phyloP scores from a whole-genome alignment of 306 rosid species.

The Gillenia trifoliata region DNA sequence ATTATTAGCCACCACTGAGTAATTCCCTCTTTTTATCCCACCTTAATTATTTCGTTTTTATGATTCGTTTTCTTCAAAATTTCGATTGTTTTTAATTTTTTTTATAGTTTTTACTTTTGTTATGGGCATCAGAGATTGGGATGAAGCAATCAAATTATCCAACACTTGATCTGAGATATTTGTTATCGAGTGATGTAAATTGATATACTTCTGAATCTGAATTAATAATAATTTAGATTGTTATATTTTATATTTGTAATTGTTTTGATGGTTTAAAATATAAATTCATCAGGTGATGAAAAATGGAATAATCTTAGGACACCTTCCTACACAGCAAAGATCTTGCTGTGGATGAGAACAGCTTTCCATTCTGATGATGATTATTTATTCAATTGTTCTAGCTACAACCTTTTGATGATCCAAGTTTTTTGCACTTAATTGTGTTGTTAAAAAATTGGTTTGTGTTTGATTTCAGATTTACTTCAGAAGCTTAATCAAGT shows the following conservation, averaged over 20 bases:
- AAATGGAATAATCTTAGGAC: constrained; percentile 38
- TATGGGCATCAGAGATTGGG: constrained; percentile 6
- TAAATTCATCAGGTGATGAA: constrained; percentile 21
- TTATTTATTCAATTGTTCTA: too few relatives aligned
- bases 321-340: constrained; percentile 41
- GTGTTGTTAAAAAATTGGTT: too few relatives aligned
- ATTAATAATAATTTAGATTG: too few relatives aligned
- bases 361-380: constrained; percentile 42
- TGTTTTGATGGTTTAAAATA: background rate
- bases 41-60: rapidly evolving
- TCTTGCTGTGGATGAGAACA: constrained; percentile 39
- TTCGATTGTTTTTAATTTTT: background rate
- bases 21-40: constrained; percentile 8
- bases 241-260: too few relatives aligned
- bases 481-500: too few relatives aligned
- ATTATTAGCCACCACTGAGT: constrained; percentile 56
- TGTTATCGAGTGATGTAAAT: constrained; percentile 25
- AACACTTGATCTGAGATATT: constrained; percentile 48
- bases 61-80: too few relatives aligned
- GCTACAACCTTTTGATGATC: too few relatives aligned
- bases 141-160: constrained; percentile 39
- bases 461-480: too few relatives aligned
- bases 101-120: background rate
- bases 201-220: constrained; percentile 33
- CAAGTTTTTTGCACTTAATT: too few relatives aligned